Evolutionary conservation across 2,329 filamentous ascomycete genomes (phyloP), one percentile per base, ranked within the genome.

Genomic region (Aplosporella prunicola): DNA sequence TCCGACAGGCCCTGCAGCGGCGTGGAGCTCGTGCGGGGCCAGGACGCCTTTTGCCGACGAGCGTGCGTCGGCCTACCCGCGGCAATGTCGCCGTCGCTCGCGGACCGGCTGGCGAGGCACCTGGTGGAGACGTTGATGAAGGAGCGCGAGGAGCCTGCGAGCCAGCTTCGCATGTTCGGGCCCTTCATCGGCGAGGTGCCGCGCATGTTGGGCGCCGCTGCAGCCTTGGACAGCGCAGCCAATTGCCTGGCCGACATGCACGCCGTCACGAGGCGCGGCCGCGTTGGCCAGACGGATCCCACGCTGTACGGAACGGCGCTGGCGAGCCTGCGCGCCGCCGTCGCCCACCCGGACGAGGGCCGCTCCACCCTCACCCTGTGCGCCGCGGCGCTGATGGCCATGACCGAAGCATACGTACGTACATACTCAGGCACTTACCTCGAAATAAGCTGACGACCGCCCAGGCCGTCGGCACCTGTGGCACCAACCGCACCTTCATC

Each of bases 371-470:
- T 31, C 18, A 40, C 37, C 2, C 31, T 40, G 6, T 40, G 37
- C 20, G 37, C 37, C 3, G 27, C 37, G 7, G 37, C 32, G 2
- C 32, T 40, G 13, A 14, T 40, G 30, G 37, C 37, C 18, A 40
- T 40, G 17, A 40, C 37, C 5, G 37, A 40, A 25, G 37, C 37
- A 13, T 34, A 33, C 14, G 37, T 40, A 20, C 22, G 37, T 40
- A 28, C 14, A 20, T 17, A 9, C 23, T 16, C n/a, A n/a, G 15
- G 5, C 5, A 20, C 13, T 7, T 18, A 14, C 22, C n/a, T 24
- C 22, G 8, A 24, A n/a, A 24, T 24, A 24, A 8, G 22, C 22
- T 24, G 22, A 4, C 26, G 6, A 14, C 20, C 9, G 7, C 16
- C 13, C 35, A 40, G 37, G 31, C 37, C 4, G 20, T 29, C 3